Evolutionary conservation across 805 yeast species (phyloP), one percentile per base, ranked within the genome.

Genomic region (Teunomyces kruisii): DNA sequence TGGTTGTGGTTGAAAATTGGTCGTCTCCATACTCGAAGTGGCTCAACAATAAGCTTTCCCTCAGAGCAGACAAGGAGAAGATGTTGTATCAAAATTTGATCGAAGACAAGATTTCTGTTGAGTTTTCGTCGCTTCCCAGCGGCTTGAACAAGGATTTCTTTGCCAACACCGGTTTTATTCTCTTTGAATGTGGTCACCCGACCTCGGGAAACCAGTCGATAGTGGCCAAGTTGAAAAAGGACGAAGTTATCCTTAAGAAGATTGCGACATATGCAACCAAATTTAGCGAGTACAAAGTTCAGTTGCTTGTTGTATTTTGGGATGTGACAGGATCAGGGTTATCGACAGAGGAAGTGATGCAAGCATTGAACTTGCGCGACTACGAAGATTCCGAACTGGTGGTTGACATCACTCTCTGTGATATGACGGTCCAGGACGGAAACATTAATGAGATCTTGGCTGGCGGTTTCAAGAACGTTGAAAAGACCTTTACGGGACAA

Each of bases 1-100:
- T 76, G 27, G 57, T 80, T 4, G 63, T 76, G 31, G 75, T 74
- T 9, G 75, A 74, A 36, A 68, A 79, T 48, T 81, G 85, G 84
- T 50, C 59, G 2, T 52, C 62, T 26, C 64, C 67, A 3, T 67
- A 71, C 40, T 75, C 81, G 1, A 68, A 67, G 40, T 80, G 85
- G 85, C 58, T 79, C 36, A 67, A 68, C 15, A 61, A 65, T 13
- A 78, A 78, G 53, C 59, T 80, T 8, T 52, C 62, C 3, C 57
- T 81, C 22, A 57, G 55, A 33, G 60, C 65, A 36, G 64, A 70
- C 49, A 40, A 42, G 29, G 64, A 54, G 9, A 54, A 53, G 32
- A 42, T 49, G 15, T 55, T 63, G 12, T 72, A 67, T 45, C 59
- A 60, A 40, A 57, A 57, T 26, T 35, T 37, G 3, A 46, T 71